Percentiles rank a stretch among this genome's conserved stretches.
phyloP scores from a whole-genome alignment of 108 stramenopile species.

The Cyclotella baltica region DNA sequence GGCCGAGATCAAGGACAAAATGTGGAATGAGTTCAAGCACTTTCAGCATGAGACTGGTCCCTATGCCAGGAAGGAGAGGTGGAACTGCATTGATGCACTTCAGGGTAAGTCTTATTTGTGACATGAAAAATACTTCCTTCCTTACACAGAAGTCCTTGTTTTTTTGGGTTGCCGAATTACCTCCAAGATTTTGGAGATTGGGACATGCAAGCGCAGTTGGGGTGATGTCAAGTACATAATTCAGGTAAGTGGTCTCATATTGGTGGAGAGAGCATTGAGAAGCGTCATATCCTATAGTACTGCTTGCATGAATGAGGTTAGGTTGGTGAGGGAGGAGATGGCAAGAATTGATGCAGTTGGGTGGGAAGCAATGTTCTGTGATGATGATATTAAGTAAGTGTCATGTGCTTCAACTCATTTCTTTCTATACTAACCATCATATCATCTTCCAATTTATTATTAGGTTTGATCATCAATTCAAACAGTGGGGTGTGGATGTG shows the following conservation, averaged over 20 bases:
- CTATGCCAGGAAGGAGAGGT: not conserved
- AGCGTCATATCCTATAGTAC: not conserved
- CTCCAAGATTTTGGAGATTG: not conserved
- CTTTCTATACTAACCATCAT: no score
- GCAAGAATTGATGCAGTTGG: not conserved
- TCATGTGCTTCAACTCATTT: no score
- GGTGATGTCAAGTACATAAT: not conserved
- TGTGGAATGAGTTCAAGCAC: constrained; percentile 1
- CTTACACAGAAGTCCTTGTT: constrained; percentile 3
- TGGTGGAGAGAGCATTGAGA: not conserved
- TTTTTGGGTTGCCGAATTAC: not conserved
- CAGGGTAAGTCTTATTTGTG: not conserved
- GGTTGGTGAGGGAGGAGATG: not conserved
- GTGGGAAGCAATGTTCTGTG: not conserved
- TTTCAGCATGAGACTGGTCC: not conserved
- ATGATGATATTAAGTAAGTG: not conserved
- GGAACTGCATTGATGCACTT: not conserved
- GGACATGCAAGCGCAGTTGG: not conserved
- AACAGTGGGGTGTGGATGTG: constrained; percentile 1
- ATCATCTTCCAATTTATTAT: no score
- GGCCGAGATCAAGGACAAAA: not conserved
- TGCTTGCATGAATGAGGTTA: not conserved
- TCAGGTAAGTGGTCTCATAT: not conserved
- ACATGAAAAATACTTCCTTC: constrained; percentile 14
- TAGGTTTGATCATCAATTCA: not conserved